A percentile compares a stretch with the other conserved stretches of the same genome.
phyloP scores from a whole-genome alignment of 1,139 yeast species.

The Taphrina populina region DNA sequence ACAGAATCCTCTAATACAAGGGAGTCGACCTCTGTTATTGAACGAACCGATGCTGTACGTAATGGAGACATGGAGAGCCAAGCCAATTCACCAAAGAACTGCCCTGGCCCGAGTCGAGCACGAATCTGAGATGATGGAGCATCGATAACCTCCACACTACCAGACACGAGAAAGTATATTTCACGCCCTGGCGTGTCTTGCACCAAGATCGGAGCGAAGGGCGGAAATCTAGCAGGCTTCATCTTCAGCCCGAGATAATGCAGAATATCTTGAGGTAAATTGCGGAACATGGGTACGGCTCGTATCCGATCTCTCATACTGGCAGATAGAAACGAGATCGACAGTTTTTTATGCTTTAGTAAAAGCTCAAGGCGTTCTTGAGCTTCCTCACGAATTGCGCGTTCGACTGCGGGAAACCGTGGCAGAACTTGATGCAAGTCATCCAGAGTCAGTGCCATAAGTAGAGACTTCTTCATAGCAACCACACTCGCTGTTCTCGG shows the following conservation, averaged over 20 bases:
- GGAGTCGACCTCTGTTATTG: constrained; percentile 60
- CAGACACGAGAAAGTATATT: constrained; percentile 63
- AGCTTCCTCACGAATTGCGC: constrained; percentile 72
- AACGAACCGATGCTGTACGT: constrained; percentile 63
- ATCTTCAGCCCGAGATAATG: constrained; percentile 65
- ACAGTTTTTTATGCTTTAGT: constrained; percentile 54
- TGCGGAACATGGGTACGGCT: constrained; percentile 58
- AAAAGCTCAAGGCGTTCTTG: constrained; percentile 71
- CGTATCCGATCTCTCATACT: constrained; percentile 44
- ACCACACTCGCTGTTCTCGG: constrained; percentile 78
- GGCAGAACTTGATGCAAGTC: constrained; percentile 60
- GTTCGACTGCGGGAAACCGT: constrained; percentile 63
- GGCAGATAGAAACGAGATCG: constrained; percentile 8
- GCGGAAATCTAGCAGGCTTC: constrained; percentile 55
- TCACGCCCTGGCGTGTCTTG: constrained; percentile 63
- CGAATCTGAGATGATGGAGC: constrained; percentile 47
- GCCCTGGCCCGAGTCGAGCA: constrained; percentile 62
- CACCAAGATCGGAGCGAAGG: constrained; percentile 60
- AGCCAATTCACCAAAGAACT: constrained; percentile 76
- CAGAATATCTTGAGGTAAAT: constrained; percentile 57
- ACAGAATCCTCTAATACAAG: constrained; percentile 58
- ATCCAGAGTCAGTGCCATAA: constrained; percentile 67
- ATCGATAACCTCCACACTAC: constrained; percentile 68
- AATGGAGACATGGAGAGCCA: constrained; percentile 55
- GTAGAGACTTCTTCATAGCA: constrained; percentile 63